These are phyloP conservation scores for Paulownia fortunei DNA, from an alignment of 257 asterid genomes.

Conservation along the genomic window DNA sequence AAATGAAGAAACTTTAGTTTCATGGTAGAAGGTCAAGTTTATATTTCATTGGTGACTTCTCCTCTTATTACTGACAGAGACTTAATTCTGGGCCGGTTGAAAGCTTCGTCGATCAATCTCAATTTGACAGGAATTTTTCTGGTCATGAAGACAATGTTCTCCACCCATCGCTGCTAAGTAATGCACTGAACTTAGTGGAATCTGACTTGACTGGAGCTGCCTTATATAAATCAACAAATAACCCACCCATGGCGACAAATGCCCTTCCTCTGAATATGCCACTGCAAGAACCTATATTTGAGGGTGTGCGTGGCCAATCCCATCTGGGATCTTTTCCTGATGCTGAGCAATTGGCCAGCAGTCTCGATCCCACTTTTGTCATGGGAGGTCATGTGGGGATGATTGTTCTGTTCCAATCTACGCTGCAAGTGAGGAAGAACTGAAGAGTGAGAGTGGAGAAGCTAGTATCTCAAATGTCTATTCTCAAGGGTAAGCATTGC, in stretches of 20 bases:
- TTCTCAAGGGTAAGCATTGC: slow-evolving; percentile 76
- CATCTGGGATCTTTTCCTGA: slow-evolving; percentile 54
- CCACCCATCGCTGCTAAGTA: slow-evolving; percentile 48
- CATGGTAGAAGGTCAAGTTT: not conserved
- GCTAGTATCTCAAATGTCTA: slow-evolving; percentile 56
- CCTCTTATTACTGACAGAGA: slow-evolving; percentile 51
- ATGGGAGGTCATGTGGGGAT: slow-evolving; percentile 49
- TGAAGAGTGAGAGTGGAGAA: slow-evolving; percentile 51
- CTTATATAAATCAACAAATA: slow-evolving; percentile 48
- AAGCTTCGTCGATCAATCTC: slow-evolving; percentile 64
- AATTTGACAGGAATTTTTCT: slow-evolving; percentile 48
- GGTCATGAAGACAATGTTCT: slow-evolving; percentile 58
- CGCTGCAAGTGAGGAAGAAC: slow-evolving; percentile 53
- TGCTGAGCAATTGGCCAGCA: slow-evolving; percentile 54
- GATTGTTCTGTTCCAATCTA: slow-evolving; percentile 50
- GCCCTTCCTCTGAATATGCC: slow-evolving; percentile 53
- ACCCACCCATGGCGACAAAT: slow-evolving; percentile 45
- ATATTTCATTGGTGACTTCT: slow-evolving; percentile 22
- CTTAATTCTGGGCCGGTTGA: slow-evolving; percentile 60
- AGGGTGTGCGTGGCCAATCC: slow-evolving; percentile 48
- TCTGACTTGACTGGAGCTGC: slow-evolving; percentile 54
- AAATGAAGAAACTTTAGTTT: not conserved
- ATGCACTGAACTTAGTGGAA: slow-evolving; percentile 54
- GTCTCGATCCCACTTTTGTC: slow-evolving; percentile 50
- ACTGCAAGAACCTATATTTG: slow-evolving; percentile 55